These are phyloP conservation scores for Crucibulum parvulum DNA, from an alignment of 1,284 basidiomycete genomes.

Conservation along the genomic window DNA sequence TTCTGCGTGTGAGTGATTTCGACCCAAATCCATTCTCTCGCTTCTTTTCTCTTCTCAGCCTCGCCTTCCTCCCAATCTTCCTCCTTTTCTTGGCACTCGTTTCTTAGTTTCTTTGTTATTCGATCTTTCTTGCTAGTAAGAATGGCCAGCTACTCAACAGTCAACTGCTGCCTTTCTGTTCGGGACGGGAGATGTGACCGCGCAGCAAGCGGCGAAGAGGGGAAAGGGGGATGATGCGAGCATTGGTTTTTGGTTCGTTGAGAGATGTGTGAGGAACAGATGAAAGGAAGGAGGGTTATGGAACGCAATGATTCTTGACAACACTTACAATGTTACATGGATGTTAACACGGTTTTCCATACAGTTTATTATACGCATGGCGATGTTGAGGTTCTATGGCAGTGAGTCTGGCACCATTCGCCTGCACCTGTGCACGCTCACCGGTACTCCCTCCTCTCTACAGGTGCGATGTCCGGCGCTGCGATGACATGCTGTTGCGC, in stretches of 20 bases:
- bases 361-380: slow-evolving; percentile 70
- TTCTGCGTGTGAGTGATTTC: too few relatives aligned
- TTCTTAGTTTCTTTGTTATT: too few relatives aligned
- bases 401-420: slow-evolving; percentile 41
- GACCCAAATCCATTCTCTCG: too few relatives aligned
- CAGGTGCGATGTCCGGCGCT: slow-evolving; percentile 76
- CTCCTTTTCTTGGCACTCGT: too few relatives aligned
- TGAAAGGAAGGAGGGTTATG: too few relatives aligned
- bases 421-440: not conserved
- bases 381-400: slow-evolving; percentile 78
- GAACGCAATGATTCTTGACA: too few relatives aligned
- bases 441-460: not conserved
- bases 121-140: too few relatives aligned
- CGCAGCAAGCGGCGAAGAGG: slow-evolving; percentile 77
- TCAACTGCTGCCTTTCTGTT: slow-evolving; percentile 74
- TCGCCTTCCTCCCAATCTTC: too few relatives aligned
- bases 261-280: too few relatives aligned
- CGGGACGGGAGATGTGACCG: slow-evolving; percentile 76
- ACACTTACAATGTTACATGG: too few relatives aligned
- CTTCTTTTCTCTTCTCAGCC: too few relatives aligned
- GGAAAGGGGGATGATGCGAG: slow-evolving; percentile 74
- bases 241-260: slow-evolving; percentile 11
- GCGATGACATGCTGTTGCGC: slow-evolving; percentile 76
- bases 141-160: slow-evolving; percentile 61
- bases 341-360: not conserved